phyloP scores from a whole-genome alignment of 257 asterid genomes.

The Salvia miltiorrhiza region DNA sequence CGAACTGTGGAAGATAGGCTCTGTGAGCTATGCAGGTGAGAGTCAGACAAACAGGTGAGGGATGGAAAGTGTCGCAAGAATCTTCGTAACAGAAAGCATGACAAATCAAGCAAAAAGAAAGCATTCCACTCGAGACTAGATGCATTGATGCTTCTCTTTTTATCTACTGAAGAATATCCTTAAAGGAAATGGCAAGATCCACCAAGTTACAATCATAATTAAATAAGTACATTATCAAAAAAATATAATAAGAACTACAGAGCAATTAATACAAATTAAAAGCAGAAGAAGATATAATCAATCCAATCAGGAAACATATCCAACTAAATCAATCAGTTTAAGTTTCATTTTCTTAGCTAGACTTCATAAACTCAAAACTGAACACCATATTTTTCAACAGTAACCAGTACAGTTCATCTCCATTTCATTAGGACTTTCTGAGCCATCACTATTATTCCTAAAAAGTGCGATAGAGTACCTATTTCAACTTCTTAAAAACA shows the following conservation, averaged over 20 bases:
- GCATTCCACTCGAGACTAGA: neutral
- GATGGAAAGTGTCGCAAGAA: neutral
- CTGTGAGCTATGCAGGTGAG: neutral
- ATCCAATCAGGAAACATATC: neutral
- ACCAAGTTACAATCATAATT: neutral
- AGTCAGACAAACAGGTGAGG: neutral
- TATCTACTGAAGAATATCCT: neutral
- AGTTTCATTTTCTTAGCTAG: neutral
- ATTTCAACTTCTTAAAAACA: neutral
- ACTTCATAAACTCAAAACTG: neutral
- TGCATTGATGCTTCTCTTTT: neutral
- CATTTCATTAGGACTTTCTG: too few species aligned
- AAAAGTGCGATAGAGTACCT: neutral
- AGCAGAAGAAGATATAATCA: neutral
- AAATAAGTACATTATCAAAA: neutral
- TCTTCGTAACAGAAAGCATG: neutral
- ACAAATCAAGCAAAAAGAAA: neutral
- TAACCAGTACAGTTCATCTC: neutral
- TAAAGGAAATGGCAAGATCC: neutral
- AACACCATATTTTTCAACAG: neutral
- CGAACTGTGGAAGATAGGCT: neutral
- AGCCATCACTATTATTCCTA: neutral
- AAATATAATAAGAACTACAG: neutral
- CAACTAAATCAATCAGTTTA: neutral
- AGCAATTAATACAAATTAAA: neutral